Base-by-base conservation (phyloP, 371 early-diverging fungal genomes). In the Mucor ambiguus region DNA sequence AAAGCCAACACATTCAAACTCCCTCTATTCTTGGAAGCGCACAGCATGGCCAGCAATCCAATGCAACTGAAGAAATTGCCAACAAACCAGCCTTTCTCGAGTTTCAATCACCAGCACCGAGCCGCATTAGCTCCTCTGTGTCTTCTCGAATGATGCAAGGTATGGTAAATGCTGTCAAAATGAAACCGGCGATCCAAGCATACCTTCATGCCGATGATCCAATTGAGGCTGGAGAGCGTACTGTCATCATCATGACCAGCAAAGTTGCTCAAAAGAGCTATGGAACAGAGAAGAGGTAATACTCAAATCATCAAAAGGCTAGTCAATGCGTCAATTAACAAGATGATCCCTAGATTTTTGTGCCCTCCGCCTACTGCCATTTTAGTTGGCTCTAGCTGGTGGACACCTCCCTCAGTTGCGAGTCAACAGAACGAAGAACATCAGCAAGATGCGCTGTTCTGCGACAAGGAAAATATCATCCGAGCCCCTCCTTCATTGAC, bases 181-280 rank as follows among this genome's bases (percentile, higher is more conserved):
- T 73, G 60, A 83, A 77, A 62, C 80, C 80, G 4, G 74, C 68
- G 22, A 79, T 84, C 69, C 83, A 80, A 52, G 72, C 66, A 12
- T 86, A 83, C 58, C 68, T 82, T 28, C 38, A 33, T 29, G 32
- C 66, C 10, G 48, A 58, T 5, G 49, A 62, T 35, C 64, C 67
- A 14, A 71, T 75, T 54, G 71, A 75, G 64, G 64, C 80, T n/a
- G 90, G 90, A 32, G 88, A 89, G 76, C 87, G 87, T 56, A 85
- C 88, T 3, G 85, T 89, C 4, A 78, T 90, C 72, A 85, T 91
- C 24, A 72, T 90, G 65, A 91, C 91, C 16, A 86, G 89, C 26
- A 91, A 91, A 66, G 92, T 92, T 16, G 92, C 90, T 9, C 92
- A 92, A 77, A 92, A 92, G 68, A 89, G 89, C 18, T 92, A 92